phyloP scores from a whole-genome alignment of 164 flowering plant species.

The Liquidambar formosana region DNA sequence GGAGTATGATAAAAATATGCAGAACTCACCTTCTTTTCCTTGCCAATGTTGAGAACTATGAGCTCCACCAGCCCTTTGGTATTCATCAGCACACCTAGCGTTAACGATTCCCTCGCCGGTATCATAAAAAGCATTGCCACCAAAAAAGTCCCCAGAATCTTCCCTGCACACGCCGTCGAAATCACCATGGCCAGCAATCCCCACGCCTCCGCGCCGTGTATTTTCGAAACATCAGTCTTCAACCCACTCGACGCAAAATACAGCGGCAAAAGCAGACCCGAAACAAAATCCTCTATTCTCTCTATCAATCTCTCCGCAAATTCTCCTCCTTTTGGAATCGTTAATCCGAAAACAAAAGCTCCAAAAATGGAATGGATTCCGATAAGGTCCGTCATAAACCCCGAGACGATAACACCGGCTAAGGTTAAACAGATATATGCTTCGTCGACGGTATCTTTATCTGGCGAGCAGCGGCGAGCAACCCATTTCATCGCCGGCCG shows the following conservation, averaged over 20 bases:
- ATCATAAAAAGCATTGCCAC: conserved; percentile 45
- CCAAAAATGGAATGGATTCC: conserved; percentile 50
- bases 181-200: conserved; percentile 41
- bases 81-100: conserved; percentile 71
- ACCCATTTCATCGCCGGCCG: conserved; percentile 56
- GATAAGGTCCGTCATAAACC: conserved; percentile 39
- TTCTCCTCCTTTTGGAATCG: conserved; percentile 38
- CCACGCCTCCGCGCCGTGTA: conserved; percentile 35
- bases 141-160: conserved; percentile 56
- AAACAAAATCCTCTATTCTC: conserved; percentile 43
- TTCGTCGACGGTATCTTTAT: conserved; percentile 38
- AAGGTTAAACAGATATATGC: conserved; percentile 44
- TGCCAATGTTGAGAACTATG: conserved; percentile 73
- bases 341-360: conserved; percentile 39
- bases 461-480: conserved; percentile 40
- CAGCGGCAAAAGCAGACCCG: conserved; percentile 39
- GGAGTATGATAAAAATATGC: background rate
- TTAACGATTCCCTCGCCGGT: conserved; percentile 45
- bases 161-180: conserved; percentile 49
- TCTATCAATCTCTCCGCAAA: conserved; percentile 32
- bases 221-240: conserved; percentile 40
- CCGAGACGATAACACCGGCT: conserved; percentile 35
- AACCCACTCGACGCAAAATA: conserved; percentile 49
- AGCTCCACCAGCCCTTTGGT: conserved; percentile 75
- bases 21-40: conserved; percentile 50